Percentiles rank a stretch among this genome's conserved stretches.
Conservation (phyloP, 2,329 filamentous ascomycete species). For the Cyphellophora attinorum region DNA sequence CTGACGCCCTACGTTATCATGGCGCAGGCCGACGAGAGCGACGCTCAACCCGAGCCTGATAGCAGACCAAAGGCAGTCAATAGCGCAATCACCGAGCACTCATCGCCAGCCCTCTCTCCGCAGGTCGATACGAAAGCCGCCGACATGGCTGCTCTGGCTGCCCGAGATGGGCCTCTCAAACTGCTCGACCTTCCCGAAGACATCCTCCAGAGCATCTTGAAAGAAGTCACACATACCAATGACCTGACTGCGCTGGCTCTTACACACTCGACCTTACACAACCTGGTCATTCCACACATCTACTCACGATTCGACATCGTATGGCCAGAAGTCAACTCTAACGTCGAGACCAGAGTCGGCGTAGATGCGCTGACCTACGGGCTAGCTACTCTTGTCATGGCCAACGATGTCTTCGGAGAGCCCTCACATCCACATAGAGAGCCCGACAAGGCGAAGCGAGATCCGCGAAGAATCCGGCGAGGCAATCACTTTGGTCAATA, state of each 20-base stretch:
- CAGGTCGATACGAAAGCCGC: too few species aligned
- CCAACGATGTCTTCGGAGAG: slow-evolving; percentile 52
- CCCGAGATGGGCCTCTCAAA: slow-evolving; percentile 48
- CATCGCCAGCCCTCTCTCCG: too few species aligned
- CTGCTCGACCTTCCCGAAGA: slow-evolving; percentile 70
- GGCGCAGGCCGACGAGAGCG: background rate
- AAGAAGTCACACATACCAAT: slow-evolving; percentile 73
- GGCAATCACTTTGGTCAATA: slow-evolving; percentile 71
- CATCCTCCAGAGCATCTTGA: slow-evolving; percentile 67
- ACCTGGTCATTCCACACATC: slow-evolving; percentile 65
- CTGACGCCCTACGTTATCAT: background rate
- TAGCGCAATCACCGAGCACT: too few species aligned
- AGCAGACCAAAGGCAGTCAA: background rate
- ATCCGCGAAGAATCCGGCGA: slow-evolving; percentile 31
- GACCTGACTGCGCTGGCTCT: slow-evolving; percentile 70
- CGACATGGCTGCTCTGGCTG: too few species aligned
- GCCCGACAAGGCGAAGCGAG: slow-evolving; percentile 18
- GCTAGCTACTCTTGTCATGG: slow-evolving; percentile 68
- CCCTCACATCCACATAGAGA: slow-evolving; percentile 28
- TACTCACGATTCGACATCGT: slow-evolving; percentile 83
- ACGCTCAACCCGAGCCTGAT: background rate
- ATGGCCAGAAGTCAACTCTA: slow-evolving; percentile 64
- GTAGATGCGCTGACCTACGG: slow-evolving; percentile 79
- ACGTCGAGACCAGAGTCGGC: slow-evolving; percentile 57
- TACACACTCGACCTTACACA: slow-evolving; percentile 68